Evolutionary conservation across 169 alveolate genomes (phyloP), one percentile per base, ranked within the genome.

Genomic region (Eimeria necatrix): DNA sequence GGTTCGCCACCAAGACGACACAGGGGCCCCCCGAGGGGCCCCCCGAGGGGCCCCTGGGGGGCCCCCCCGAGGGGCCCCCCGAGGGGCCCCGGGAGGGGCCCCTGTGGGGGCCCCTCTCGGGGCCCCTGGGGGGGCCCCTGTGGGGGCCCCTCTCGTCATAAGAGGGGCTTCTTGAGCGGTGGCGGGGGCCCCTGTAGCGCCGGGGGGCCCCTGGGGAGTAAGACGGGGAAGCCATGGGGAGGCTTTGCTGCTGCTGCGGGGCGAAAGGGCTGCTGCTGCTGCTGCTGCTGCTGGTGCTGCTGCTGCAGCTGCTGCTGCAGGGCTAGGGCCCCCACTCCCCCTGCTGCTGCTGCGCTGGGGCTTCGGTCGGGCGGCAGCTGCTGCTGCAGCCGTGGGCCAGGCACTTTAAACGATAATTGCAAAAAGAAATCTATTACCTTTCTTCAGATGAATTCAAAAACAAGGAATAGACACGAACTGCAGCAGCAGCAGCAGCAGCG

Each of bases 401-500:
- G 16, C 4, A 61, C 6, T 61, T 18, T 4, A 61, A 26, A 14
- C 4, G 24, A 61, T 18, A 10, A 61, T 20, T 18, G n/a, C 12
- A 61, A 61, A 26, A 61, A 61, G 16, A 61, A 3, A 61, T 18
- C 20, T 14, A 53, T 7, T 14, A 53, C 64, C 7, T 9, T 53
- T 53, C 64, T 61, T 61, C 4, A 61, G 73, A 4, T 7, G n/a
- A 18, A 61, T 3, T 20, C 73, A 61, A 26, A 14, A 10, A 14
- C 32, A 4, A 3, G 73, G 4, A 26, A 20, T 18, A 9, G 73
- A 20, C 12, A 14, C 73, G n/a, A 26, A 53, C 73, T 4, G 73
- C n/a, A 61, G 73, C 73, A 61, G 73, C 73, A 61, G 73, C 73
- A 61, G 73, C n/a, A n/a, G n/a, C n/a, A n/a, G n/a, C n/a, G n/a